Evolutionary conservation across 495 filamentous ascomycete genomes (phyloP).

Genomic region (Physcia stellaris): DNA sequence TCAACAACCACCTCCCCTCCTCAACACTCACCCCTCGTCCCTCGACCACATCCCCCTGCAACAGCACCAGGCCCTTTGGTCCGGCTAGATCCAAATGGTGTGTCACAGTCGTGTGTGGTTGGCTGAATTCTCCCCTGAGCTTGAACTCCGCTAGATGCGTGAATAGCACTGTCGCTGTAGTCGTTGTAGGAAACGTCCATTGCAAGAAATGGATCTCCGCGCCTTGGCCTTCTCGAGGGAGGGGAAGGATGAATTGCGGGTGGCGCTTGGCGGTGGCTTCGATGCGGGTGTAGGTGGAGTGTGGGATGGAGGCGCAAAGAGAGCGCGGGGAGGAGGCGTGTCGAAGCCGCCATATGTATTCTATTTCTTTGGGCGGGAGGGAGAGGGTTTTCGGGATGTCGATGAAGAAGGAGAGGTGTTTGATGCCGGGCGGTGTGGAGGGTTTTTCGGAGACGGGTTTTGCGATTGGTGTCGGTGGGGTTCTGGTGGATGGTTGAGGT

Average conservation of each 20-base stretch:
- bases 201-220: conserved; percentile 75
- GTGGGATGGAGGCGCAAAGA: conserved; percentile 69
- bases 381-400: conserved; percentile 60
- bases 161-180: conserved; percentile 75
- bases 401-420: conserved; percentile 69
- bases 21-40: conserved; percentile 63
- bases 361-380: conserved; percentile 71
- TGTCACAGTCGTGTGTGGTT: conserved; percentile 85
- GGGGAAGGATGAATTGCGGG: conserved; percentile 83
- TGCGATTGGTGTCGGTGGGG: too few species aligned
- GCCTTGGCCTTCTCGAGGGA: conserved; percentile 53
- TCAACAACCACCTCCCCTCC: conserved; percentile 78
- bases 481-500: conserved; percentile 17
- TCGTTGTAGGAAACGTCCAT: conserved; percentile 55
- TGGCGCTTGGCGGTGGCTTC: conserved; percentile 50
- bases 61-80: conserved; percentile 62
- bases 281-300: conserved; percentile 55
- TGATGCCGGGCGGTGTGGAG: conserved; percentile 42
- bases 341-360: conserved; percentile 81
- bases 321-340: conserved; percentile 56
- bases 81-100: conserved; percentile 70
- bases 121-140: conserved; percentile 72
- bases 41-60: conserved; percentile 68
- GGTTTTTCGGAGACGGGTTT: conserved; percentile 17
- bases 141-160: conserved; percentile 88